Base-by-base conservation (phyloP, 1,284 basidiomycete genomes). In the Coniferiporia sulphurascens region DNA sequence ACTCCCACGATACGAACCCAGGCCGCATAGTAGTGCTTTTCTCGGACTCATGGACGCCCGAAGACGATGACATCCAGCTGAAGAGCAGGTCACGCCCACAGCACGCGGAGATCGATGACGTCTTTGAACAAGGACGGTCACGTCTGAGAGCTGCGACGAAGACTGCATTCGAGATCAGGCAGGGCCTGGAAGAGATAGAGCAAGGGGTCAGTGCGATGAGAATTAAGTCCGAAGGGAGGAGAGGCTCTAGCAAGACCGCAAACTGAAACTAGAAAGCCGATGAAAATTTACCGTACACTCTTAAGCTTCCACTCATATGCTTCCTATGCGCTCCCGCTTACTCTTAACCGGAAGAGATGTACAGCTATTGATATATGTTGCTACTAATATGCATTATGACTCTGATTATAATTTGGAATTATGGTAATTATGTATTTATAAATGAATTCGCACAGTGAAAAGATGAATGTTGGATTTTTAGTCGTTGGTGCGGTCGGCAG, bases 11-110 rank as follows among this genome's bases (percentile, higher is more conserved):
- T 6, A 36, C 46, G 35, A 62, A 62, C 21, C 48, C 51, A 10
- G 60, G 60, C n/a, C 46, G 60, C 27, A 54, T 62, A 38, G 21
- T 55, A 13, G 56, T 62, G 12, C 51, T 22, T 21, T 52, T 62
- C 36, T 41, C 38, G 35, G 57, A 54, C 22, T 12, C 5, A n/a
- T 19, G 45, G 21, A 35, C 38, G 38, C 17, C 43, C n/a, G 19
- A 15, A 45, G 43, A 53, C 8, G 49, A 27, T n/a, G 43, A 21
- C n/a, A 17, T 27, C 21, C 45, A 45, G 32, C 36, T 17, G 19
- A n/a, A 17, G 35, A 3, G 10, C 48, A 38, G 10, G 38, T 21
- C 10, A 41, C 35, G 17, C 17, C 56, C 57, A 1, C 7, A 52
- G 43, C 34, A 43, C 32, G 51, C 48, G 12, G 57, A 59, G 15